Percentiles rank a stretch among this genome's conserved stretches.
Evolutionary conservation across 768 basidiomycete genomes (phyloP).

Genomic region (Plicaturopsis crispa): DNA sequence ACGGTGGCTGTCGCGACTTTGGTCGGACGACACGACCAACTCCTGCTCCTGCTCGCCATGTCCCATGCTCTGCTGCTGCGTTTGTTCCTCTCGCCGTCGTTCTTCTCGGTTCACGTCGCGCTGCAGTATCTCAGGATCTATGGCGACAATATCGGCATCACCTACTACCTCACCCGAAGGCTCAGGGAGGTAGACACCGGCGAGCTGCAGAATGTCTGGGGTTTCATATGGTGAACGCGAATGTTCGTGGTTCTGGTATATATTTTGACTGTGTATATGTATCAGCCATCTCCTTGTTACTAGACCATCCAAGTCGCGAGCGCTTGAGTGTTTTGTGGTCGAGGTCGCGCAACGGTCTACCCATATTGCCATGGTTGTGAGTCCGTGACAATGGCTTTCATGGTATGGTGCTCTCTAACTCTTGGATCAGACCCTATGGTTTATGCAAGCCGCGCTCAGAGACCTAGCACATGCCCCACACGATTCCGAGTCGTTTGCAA

Average conservation of each 20-base stretch:
- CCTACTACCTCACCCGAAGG: conserved; percentile 79
- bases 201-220: conserved; percentile 82
- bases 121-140: conserved; percentile 80
- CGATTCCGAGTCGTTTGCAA: conserved; percentile 72
- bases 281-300: conserved; percentile 90
- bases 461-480: conserved; percentile 55
- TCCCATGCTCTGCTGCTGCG: conserved; percentile 86
- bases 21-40: too few relatives aligned
- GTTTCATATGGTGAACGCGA: conserved; percentile 68
- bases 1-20: too few relatives aligned
- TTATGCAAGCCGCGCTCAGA: conserved; percentile 91
- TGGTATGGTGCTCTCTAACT: conserved; percentile 7
- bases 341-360: conserved; percentile 86
- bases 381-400: conserved; percentile 10
- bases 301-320: conserved; percentile 83
- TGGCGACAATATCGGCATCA: conserved; percentile 85
- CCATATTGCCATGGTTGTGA: conserved; percentile 95
- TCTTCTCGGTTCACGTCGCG: conserved; percentile 92
- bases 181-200: conserved; percentile 58
- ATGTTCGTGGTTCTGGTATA: conserved; percentile 2
- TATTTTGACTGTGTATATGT: conserved; percentile 12
- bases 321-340: conserved; percentile 90
- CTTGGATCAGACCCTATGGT: conserved; percentile 88
- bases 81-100: conserved; percentile 85
- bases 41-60: too few relatives aligned